These are phyloP conservation scores for Heterococcus sp. DNA, from an alignment of 108 stramenopile species.

Conservation along the genomic window DNA sequence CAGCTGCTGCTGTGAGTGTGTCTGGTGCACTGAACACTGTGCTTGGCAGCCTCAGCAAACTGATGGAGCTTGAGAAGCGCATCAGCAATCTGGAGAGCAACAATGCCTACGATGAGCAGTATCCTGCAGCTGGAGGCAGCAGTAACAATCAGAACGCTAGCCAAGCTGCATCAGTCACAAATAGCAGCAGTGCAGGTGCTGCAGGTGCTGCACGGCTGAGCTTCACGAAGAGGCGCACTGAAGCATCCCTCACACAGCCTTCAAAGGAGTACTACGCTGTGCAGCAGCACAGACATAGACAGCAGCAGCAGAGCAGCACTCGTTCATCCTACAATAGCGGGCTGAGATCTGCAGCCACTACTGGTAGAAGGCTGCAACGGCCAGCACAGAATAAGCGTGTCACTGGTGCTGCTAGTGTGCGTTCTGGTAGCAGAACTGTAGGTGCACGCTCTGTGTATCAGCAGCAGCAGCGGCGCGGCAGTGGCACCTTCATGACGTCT, in stretches of 20 bases:
- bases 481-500: background rate
- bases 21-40: constrained; percentile 53
- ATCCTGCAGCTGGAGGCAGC: background rate
- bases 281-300: background rate
- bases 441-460: background rate
- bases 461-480: constrained; percentile 2
- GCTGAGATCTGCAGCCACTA: background rate
- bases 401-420: background rate
- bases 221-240: constrained; percentile 17
- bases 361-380: background rate
- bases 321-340: background rate
- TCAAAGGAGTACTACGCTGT: constrained; percentile 26
- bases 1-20: background rate
- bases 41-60: constrained; percentile 51
- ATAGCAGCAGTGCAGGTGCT: background rate
- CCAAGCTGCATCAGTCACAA: background rate
- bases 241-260: constrained; percentile 10
- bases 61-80: constrained; percentile 58
- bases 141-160: background rate
- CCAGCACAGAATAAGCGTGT: background rate
- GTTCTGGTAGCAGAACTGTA: background rate
- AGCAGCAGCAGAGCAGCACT: background rate
- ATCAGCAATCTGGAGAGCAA: constrained; percentile 52
- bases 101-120: constrained; percentile 41
- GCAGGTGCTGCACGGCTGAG: constrained; percentile 11